These are phyloP conservation scores for Neostapfia colusana DNA, from an alignment of 176 grass and related monocot species.

Conservation along the genomic window DNA sequence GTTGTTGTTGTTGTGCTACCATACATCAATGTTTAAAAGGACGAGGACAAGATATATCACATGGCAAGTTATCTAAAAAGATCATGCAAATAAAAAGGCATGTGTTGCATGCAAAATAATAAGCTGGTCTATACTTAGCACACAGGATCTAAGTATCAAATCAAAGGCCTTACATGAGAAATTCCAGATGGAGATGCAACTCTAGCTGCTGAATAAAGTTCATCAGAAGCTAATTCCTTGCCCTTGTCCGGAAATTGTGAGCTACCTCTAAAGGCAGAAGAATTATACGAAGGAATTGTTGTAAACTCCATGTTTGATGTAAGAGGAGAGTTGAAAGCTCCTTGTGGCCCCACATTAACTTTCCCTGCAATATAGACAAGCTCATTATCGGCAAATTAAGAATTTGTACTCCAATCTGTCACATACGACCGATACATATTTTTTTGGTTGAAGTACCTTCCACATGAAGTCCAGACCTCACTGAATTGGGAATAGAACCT, in stretches of 20 bases:
- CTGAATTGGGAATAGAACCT: conserved; percentile 59
- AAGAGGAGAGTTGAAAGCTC: conserved; percentile 56
- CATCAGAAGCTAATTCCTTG: conserved; percentile 64
- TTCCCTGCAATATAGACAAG: conserved; percentile 56
- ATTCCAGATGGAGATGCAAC: conserved; percentile 40
- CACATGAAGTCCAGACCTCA: conserved; percentile 53
- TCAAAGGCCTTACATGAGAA: conserved; percentile 40
- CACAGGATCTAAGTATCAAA: conserved; percentile 21
- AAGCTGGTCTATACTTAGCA: conserved; percentile 15
- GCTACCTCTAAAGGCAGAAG: conserved; percentile 66
- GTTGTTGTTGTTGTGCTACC: no score
- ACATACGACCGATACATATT: conserved; percentile 8
- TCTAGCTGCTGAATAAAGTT: conserved; percentile 68
- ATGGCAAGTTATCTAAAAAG: conserved; percentile 5
- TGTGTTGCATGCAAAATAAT: conserved; percentile 14
- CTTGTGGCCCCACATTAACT: conserved; percentile 56
- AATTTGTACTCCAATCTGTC: conserved; percentile 26
- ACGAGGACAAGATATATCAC: not conserved
- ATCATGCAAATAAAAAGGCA: not conserved
- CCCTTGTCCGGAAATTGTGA: conserved; percentile 79
- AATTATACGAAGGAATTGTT: conserved; percentile 45
- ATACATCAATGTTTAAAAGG: not conserved
- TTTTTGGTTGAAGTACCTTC: conserved; percentile 53
- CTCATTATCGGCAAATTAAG: conserved; percentile 25
- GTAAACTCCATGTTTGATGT: conserved; percentile 51